A percentile compares a stretch with the other conserved stretches of the same genome.
These are phyloP conservation scores for Ensete ventricosum DNA, from an alignment of 176 grass and related monocot species.

Conservation along the genomic window DNA sequence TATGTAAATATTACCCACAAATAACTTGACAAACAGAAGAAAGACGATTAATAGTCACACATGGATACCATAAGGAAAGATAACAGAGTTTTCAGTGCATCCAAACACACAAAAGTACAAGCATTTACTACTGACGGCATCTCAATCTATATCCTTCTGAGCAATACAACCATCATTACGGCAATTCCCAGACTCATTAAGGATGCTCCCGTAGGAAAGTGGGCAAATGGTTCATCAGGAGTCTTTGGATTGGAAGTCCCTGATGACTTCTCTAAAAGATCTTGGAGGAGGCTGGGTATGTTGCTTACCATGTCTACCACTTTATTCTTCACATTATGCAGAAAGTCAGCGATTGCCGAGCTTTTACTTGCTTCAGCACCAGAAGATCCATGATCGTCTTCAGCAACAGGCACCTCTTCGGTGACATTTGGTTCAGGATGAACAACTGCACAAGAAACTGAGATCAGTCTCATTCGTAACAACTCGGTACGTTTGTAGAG, in stretches of 20 bases:
- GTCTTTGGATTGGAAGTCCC: slow-evolving; percentile 1
- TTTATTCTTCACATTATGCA: slow-evolving; percentile 42
- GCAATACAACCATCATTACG: slow-evolving; percentile 54
- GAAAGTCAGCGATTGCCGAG: slow-evolving; percentile 37
- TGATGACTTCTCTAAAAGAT: slow-evolving; percentile 28
- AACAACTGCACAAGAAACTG: slow-evolving; percentile 24
- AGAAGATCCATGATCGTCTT: slow-evolving; percentile 13
- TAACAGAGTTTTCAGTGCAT: too few relatives aligned
- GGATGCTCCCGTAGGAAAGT: slow-evolving; percentile 30
- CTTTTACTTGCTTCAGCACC: slow-evolving; percentile 5
- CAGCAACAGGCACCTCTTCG: slow-evolving; percentile 21
- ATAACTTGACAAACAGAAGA: too few relatives aligned
- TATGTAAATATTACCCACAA: too few relatives aligned
- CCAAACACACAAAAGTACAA: too few relatives aligned
- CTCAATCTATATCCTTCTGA: slow-evolving; percentile 43
- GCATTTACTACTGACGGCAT: background rate
- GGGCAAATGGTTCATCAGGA: slow-evolving; percentile 6
- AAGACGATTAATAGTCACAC: too few relatives aligned
- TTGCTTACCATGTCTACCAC: slow-evolving; percentile 36
- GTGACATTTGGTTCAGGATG: background rate
- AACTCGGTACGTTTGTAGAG: background rate
- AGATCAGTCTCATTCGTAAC: slow-evolving; percentile 22
- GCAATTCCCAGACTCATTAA: slow-evolving; percentile 42
- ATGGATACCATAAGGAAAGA: too few relatives aligned
- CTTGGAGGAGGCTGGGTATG: slow-evolving; percentile 52